These are phyloP conservation scores for Silene coronaria DNA, from an alignment of 179 eudicot species.

Conservation along the genomic window DNA sequence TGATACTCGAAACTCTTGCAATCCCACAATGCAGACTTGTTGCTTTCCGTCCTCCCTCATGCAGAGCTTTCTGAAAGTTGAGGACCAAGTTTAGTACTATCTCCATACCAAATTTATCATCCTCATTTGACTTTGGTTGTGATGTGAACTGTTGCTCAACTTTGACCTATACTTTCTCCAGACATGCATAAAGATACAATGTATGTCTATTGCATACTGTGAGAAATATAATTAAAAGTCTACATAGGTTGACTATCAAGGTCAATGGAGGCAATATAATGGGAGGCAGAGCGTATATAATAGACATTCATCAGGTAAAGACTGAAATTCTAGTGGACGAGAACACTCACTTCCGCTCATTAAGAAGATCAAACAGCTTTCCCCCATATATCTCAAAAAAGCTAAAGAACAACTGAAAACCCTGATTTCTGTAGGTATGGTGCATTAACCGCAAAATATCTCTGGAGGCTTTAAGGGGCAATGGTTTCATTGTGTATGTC, in stretches of 20 bases:
- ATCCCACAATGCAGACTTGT: slow-evolving; percentile 97
- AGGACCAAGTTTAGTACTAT: slow-evolving; percentile 8
- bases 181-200: background rate
- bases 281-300: background rate
- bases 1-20: slow-evolving; percentile 82
- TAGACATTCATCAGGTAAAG: background rate
- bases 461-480: slow-evolving; percentile 84
- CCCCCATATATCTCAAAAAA: slow-evolving; percentile 99
- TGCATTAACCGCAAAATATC: slow-evolving; percentile 89
- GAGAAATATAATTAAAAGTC: background rate
- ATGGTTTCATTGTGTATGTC: slow-evolving; percentile 93
- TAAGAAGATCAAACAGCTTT: slow-evolving; percentile 89
- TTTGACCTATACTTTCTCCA: background rate
- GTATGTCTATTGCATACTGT: background rate
- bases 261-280: background rate
- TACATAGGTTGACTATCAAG: background rate
- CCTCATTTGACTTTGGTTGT: background rate
- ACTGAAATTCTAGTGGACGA: background rate
- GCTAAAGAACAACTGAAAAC: slow-evolving; percentile 86
- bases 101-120: background rate
- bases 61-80: slow-evolving; percentile 68
- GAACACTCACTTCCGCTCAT: slow-evolving; percentile 75
- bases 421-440: slow-evolving; percentile 86
- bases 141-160: background rate
- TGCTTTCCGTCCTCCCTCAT: slow-evolving; percentile 97